These are phyloP conservation scores for Globisporangium cystogenes DNA, from an alignment of 352 stramenopile species.

Conservation along the genomic window DNA sequence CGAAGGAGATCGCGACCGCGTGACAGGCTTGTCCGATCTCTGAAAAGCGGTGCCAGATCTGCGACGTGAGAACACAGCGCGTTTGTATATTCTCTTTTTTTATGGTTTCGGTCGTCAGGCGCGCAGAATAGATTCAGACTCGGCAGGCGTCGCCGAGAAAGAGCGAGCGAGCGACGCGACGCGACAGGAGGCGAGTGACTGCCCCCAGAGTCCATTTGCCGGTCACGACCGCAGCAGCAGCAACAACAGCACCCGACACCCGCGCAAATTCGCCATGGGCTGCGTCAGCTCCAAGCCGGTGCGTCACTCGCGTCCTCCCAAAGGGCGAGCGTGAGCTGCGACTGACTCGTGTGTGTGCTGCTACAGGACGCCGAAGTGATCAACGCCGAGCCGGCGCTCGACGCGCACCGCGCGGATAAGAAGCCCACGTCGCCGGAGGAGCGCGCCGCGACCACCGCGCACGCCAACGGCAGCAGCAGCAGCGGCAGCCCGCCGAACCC, in stretches of 20 bases:
- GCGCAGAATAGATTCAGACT: conserved; percentile 7
- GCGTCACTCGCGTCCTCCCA: conserved; percentile 6
- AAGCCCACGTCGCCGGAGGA: conserved; percentile 19
- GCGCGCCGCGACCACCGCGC: not conserved
- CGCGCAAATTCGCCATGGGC: conserved; percentile 33
- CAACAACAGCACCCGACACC: not conserved
- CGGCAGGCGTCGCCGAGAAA: conserved; percentile 1
- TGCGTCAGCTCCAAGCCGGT: conserved; percentile 74
- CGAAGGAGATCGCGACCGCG: not conserved
- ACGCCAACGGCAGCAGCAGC: conserved; percentile 1
- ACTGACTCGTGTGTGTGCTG: not conserved
- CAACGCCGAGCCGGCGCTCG: conserved; percentile 29
- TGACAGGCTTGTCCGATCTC: not conserved
- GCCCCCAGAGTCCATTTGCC: conserved; percentile 3
- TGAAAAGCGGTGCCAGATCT: not conserved
- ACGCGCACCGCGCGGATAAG: conserved; percentile 27
- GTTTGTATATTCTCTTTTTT: conserved; percentile 8
- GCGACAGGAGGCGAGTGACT: not conserved
- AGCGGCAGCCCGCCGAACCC: conserved; percentile 31
- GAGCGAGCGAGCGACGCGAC: not conserved
- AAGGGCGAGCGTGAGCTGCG: too few relatives aligned
- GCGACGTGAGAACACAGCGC: conserved; percentile 10
- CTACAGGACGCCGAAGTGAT: conserved; percentile 33
- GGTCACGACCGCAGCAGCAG: conserved; percentile 13
- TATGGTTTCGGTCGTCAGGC: not conserved